Conservation (phyloP, 192 early-diverging fungal species). For the Pilaira anomala region DNA sequence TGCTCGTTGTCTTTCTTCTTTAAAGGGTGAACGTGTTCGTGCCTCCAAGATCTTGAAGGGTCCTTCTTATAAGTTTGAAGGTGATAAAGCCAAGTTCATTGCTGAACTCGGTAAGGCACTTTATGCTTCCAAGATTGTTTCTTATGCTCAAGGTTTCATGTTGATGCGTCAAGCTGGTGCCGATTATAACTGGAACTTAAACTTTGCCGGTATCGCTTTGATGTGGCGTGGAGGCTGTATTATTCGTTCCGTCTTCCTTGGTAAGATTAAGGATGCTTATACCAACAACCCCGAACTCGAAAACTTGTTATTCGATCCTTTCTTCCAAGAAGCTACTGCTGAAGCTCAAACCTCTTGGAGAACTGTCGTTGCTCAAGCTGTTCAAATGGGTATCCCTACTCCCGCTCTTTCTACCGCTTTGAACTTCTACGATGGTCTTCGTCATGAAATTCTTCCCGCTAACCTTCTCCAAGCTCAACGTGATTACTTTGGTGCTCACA, state of each 20-base stretch:
- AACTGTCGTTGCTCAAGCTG: slow-evolving; percentile 77
- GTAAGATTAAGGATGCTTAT: slow-evolving; percentile 96
- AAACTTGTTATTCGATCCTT: slow-evolving; percentile 92
- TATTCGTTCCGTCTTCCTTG: slow-evolving; percentile 94
- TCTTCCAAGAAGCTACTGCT: slow-evolving; percentile 91
- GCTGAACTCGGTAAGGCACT: slow-evolving; percentile 88
- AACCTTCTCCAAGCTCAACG: slow-evolving; percentile 97
- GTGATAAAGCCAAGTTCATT: slow-evolving; percentile 88
- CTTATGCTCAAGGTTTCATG: slow-evolving; percentile 99
- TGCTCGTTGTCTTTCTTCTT: slow-evolving; percentile 90
- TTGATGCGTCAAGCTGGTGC: slow-evolving; percentile 93
- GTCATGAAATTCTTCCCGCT: slow-evolving; percentile 84
- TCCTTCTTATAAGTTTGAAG: slow-evolving; percentile 66
- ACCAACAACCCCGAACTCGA: slow-evolving; percentile 79
- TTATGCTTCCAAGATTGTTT: slow-evolving; percentile 98
- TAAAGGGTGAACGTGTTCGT: slow-evolving; percentile 93
- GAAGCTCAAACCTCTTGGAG: slow-evolving; percentile 86
- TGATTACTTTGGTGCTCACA: slow-evolving; percentile 99
- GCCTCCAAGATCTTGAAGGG: slow-evolving; percentile 86
- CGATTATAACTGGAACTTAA: slow-evolving; percentile 90
- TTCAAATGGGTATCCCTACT: slow-evolving; percentile 82
- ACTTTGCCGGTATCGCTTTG: slow-evolving; percentile 95
- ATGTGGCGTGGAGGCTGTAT: slow-evolving; percentile 99
- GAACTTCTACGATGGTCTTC: slow-evolving; percentile 97
- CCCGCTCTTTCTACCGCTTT: slow-evolving; percentile 89